Percentiles rank a stretch among this genome's conserved stretches.
Evolutionary conservation across 164 flowering plant species (phyloP).

Genomic region (Annona cherimola): DNA sequence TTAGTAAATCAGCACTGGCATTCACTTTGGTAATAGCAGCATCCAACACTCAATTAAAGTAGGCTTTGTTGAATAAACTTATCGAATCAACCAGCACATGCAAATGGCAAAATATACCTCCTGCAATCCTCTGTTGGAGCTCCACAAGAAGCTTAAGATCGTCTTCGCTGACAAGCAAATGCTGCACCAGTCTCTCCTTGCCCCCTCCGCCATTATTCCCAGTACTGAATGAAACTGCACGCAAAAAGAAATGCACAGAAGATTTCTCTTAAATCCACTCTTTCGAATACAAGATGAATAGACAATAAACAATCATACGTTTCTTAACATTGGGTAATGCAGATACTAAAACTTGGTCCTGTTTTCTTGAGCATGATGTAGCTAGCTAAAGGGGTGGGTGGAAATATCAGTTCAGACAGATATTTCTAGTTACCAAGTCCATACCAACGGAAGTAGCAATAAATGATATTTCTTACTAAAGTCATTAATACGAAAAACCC

Average conservation of each 20-base stretch:
- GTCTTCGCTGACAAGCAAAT: conserved; percentile 78
- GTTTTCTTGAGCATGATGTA: background rate
- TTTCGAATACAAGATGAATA: background rate
- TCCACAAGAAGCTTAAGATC: conserved; percentile 60
- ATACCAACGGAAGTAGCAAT: background rate
- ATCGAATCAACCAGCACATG: background rate
- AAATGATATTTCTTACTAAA: background rate
- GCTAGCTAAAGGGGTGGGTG: background rate
- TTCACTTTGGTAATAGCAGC: conserved; percentile 3
- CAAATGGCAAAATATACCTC: conserved; percentile 35
- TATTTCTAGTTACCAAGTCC: background rate
- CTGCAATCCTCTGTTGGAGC: conserved; percentile 48
- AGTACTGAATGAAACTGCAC: conserved; percentile 53
- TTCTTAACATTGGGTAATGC: background rate
- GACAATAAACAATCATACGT: background rate
- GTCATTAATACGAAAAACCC: background rate
- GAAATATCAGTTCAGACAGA: background rate
- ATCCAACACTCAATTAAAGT: background rate
- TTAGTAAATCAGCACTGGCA: conserved; percentile 3
- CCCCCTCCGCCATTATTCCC: conserved; percentile 34
- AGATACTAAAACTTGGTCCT: background rate
- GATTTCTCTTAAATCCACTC: background rate
- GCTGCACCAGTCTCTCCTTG: conserved; percentile 80
- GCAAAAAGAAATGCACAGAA: background rate
- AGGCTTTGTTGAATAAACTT: background rate